Base-by-base conservation (phyloP, 163 green algal genomes). In the Trebouxiophyceae sp. region DNA sequence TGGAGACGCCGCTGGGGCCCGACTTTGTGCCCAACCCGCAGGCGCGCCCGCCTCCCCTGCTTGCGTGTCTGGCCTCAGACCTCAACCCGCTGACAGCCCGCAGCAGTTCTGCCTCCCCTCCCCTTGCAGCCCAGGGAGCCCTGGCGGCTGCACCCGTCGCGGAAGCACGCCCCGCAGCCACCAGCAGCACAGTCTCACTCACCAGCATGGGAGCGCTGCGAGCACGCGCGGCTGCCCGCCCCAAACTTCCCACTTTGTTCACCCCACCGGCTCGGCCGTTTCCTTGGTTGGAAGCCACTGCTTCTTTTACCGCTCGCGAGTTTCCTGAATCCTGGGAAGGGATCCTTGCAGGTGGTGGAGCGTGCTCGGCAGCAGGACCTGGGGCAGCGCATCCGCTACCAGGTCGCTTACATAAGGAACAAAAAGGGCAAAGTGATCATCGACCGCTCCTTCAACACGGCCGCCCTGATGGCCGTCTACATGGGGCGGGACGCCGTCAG, bases 361-460 rank as follows among this genome's bases (percentile, higher is more conserved):
- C 62, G 85, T 2, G 84, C 83, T 0, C 32, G 69, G 56, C 27
- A 70, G 59, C 60, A 85, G 64, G 85, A 91, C 44, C 60, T 89
- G 23, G 63, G 82, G 19, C 62, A 76, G 2, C 45, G 63, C 0
- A 33, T 83, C 19, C 60, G 45, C 5, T 89, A 89, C 59, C 45
- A 75, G 5, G 70, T 81, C 33, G 54, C 46, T 2, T 85, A 82
- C 59, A 68, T 83, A 45, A 70, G 71, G 45, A 90, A 89, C 55
- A 3, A 16, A 1, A 44, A 62, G 12, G 78, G 78, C 0, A 56
- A 78, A 45, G 71, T 89, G 3, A 65, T 92, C 7, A 78, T 78
- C 2, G 86, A 92, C 26, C 69, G 86, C 27, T 47, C 63, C n/a
- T 88, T 81, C 74, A 95, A 95, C 72, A 90, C 81, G 1, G 77